Conservation (phyloP, 1,284 basidiomycete genomes). For the Sphagnurus paluster region DNA sequence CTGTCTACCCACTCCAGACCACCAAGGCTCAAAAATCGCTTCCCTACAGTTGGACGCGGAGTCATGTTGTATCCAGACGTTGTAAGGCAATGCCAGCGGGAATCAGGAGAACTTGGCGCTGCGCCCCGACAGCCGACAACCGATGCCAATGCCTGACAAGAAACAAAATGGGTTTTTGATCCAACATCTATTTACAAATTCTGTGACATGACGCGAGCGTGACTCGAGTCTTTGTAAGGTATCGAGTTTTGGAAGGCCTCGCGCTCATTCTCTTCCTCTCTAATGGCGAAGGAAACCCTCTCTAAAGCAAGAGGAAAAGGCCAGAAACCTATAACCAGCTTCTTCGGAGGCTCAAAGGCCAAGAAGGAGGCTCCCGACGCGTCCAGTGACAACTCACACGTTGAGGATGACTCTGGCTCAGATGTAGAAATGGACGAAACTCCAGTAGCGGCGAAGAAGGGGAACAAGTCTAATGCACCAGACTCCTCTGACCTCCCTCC, state of each 20-base stretch:
- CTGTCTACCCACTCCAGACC: conserved; percentile 49
- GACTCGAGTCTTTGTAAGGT: conserved; percentile 12
- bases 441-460: conserved; percentile 31
- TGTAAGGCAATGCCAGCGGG: too few relatives aligned
- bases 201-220: conserved; percentile 25
- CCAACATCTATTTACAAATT: background rate
- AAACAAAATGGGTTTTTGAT: too few relatives aligned
- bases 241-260: background rate
- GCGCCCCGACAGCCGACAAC: too few relatives aligned
- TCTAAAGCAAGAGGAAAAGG: conserved; percentile 32
- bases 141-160: too few relatives aligned
- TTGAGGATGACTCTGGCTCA: conserved; percentile 14
- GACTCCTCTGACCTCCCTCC: conserved; percentile 75
- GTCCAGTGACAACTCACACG: conserved; percentile 29
- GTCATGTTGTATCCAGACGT: too few relatives aligned
- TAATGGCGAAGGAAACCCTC: conserved; percentile 50
- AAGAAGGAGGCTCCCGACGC: conserved; percentile 27
- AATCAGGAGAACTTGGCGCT: too few relatives aligned
- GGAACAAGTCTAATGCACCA: conserved; percentile 40
- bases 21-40: conserved; percentile 35
- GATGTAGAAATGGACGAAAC: conserved; percentile 45
- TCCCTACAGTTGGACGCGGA: conserved; percentile 19
- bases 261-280: conserved; percentile 15
- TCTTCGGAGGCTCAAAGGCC: conserved; percentile 42
- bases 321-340: conserved; percentile 57